A percentile compares a stretch with the other conserved stretches of the same genome.
Conservation (phyloP, 2,329 filamentous ascomycete species). For the Penicillium sp. region DNA sequence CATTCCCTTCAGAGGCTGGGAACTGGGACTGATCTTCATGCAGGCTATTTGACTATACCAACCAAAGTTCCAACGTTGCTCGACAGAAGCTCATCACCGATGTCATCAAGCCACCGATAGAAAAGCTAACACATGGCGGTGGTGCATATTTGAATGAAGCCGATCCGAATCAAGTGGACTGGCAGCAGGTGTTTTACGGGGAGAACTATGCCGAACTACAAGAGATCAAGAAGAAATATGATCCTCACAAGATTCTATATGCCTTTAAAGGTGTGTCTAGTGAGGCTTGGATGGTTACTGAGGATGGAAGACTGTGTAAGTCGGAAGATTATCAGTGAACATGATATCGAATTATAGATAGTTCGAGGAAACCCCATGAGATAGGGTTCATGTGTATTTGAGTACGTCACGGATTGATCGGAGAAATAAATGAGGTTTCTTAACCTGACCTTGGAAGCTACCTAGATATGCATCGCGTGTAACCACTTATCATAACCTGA, state of each 20-base stretch:
- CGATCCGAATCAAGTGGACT: conserved; percentile 24
- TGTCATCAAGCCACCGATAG: conserved; percentile 7
- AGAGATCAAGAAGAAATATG: conserved; percentile 16
- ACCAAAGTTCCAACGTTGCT: background rate
- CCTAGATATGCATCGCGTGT: too few species aligned
- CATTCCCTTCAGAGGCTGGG: too few species aligned
- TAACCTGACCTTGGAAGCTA: too few species aligned
- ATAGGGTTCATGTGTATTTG: too few species aligned
- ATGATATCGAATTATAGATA: background rate
- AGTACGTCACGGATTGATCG: too few species aligned
- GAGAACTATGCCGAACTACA: conserved; percentile 8
- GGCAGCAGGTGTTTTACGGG: conserved; percentile 24
- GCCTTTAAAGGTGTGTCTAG: conserved; percentile 15
- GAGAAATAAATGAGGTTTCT: too few species aligned
- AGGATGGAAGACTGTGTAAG: background rate
- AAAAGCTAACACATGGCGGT: conserved; percentile 11
- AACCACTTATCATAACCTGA: too few species aligned
- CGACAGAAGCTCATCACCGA: conserved; percentile 11
- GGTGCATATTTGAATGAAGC: conserved; percentile 29
- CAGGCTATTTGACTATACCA: conserved; percentile 11
- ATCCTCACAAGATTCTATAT: conserved; percentile 13
- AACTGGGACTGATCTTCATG: background rate
- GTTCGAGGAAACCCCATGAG: too few species aligned
- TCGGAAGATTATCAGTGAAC: background rate
- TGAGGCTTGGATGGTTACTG: conserved; percentile 1